Conservation (phyloP, 1,284 basidiomycete species). For the Pseudomicrostroma phylloplanum region DNA sequence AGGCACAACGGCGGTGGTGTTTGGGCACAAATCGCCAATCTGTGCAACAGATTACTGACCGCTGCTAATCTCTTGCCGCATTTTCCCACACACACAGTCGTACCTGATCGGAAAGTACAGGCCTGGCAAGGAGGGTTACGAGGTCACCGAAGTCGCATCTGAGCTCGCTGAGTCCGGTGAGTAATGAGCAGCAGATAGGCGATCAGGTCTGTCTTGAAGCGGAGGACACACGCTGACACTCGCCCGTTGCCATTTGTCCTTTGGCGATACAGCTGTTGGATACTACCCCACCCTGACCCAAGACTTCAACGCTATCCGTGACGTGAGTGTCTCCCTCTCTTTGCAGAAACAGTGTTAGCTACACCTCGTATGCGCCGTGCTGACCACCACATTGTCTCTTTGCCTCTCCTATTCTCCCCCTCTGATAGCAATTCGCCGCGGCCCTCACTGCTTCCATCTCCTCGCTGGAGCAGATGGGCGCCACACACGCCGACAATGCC, state of each 20-base stretch:
- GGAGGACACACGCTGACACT: too few relatives aligned
- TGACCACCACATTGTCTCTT: too few relatives aligned
- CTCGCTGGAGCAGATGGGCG: slow-evolving; percentile 19
- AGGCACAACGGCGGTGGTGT: slow-evolving; percentile 3
- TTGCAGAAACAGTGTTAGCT: too few relatives aligned
- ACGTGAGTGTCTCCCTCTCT: slow-evolving; percentile 8
- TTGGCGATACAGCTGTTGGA: too few relatives aligned
- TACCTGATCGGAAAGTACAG: slow-evolving; percentile 39
- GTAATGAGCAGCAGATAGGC: too few relatives aligned
- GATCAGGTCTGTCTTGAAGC: too few relatives aligned
- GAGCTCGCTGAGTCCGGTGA: slow-evolving; percentile 27
- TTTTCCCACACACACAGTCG: slow-evolving; percentile 2
- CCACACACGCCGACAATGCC: slow-evolving; percentile 20
- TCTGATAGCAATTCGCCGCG: slow-evolving; percentile 6
- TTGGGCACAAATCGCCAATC: too few relatives aligned
- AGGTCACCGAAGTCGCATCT: slow-evolving; percentile 33
- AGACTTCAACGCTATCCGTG: slow-evolving; percentile 18
- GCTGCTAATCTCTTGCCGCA: slow-evolving; percentile 7
- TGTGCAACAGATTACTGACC: slow-evolving; percentile 9
- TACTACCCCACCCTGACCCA: slow-evolving; percentile 41
- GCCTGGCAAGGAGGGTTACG: slow-evolving; percentile 23
- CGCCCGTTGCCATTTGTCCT: too few relatives aligned
- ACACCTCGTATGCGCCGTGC: too few relatives aligned
- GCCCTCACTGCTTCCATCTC: slow-evolving; percentile 11
- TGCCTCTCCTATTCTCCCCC: too few relatives aligned